Evolutionary conservation across 2,329 filamentous ascomycete genomes (phyloP).

Genomic region (Beauveria varroae): DNA sequence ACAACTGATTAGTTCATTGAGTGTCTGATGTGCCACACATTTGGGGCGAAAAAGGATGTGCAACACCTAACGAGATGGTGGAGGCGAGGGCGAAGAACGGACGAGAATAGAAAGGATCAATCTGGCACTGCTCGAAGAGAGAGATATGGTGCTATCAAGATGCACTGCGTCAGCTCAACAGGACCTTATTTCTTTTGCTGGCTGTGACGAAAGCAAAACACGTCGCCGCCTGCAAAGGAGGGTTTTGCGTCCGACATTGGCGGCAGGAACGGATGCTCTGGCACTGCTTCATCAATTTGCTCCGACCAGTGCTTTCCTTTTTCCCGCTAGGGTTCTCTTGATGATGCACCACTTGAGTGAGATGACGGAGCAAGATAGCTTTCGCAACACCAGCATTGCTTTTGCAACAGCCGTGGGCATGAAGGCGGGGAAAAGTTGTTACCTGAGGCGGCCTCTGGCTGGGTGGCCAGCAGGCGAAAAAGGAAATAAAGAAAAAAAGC

Average conservation of each 20-base stretch:
- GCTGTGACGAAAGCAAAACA: conserved; percentile 1
- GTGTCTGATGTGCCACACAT: conserved; percentile 6
- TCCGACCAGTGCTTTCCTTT: conserved; percentile 4
- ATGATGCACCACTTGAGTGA: background rate
- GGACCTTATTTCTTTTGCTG: background rate
- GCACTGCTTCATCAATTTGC: background rate
- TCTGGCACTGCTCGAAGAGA: background rate
- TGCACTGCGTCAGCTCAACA: background rate
- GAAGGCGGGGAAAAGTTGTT: background rate
- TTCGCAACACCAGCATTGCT: conserved; percentile 1
- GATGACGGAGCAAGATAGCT: background rate
- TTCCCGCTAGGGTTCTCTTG: conserved; percentile 3
- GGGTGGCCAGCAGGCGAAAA: conserved; percentile 3
- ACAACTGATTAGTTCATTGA: conserved; percentile 3
- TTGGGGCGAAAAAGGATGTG: background rate
- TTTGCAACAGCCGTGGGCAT: conserved; percentile 1
- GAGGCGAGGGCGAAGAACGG: background rate
- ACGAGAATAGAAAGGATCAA: background rate
- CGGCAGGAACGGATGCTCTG: background rate
- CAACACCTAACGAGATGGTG: background rate
- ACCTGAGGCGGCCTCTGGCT: background rate
- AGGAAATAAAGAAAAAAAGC: background rate
- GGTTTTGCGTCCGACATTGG: background rate
- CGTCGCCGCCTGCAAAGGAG: background rate
- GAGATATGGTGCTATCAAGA: background rate